These are phyloP conservation scores for Tolypocladium pustulatum DNA, from an alignment of 2,329 filamentous ascomycete species.

Conservation along the genomic window DNA sequence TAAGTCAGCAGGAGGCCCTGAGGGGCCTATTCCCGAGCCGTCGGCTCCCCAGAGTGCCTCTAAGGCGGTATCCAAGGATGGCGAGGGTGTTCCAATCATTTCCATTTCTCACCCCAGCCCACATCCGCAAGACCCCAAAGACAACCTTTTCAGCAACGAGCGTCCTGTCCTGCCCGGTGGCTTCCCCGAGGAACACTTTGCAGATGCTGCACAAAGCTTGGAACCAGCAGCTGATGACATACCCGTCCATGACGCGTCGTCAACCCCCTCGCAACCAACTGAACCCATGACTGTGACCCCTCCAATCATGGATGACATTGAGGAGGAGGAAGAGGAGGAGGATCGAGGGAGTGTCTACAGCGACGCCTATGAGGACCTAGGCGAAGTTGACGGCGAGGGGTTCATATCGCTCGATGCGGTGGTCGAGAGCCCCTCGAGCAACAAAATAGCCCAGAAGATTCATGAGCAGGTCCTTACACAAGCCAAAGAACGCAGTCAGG, in stretches of 20 bases:
- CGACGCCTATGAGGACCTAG: slow-evolving; percentile 66
- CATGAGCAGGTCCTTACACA: slow-evolving; percentile 4
- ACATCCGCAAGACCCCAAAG: slow-evolving; percentile 8
- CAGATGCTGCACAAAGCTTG: background rate
- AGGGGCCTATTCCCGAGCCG: background rate
- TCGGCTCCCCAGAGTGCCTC: background rate
- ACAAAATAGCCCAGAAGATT: slow-evolving; percentile 12
- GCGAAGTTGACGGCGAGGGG: slow-evolving; percentile 52
- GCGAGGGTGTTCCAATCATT: slow-evolving; percentile 28
- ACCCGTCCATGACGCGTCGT: background rate
- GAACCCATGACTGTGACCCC: slow-evolving; percentile 8
- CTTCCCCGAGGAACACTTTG: slow-evolving; percentile 35
- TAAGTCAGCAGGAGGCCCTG: background rate
- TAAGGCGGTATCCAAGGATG: background rate
- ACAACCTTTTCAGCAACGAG: background rate
- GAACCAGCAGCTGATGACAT: slow-evolving; percentile 1
- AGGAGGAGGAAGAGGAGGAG: slow-evolving; percentile 29
- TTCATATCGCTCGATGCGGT: slow-evolving; percentile 67
- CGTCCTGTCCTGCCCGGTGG: slow-evolving; percentile 42
- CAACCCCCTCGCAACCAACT: slow-evolving; percentile 7
- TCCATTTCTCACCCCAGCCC: slow-evolving; percentile 35
- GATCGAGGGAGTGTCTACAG: slow-evolving; percentile 56
- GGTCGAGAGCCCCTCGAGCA: slow-evolving; percentile 44
- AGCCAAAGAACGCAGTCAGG: background rate
- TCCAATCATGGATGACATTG: slow-evolving; percentile 22